These are phyloP conservation scores for Suhomyces sp. DNA, from an alignment of 805 yeast species.

Conservation along the genomic window DNA sequence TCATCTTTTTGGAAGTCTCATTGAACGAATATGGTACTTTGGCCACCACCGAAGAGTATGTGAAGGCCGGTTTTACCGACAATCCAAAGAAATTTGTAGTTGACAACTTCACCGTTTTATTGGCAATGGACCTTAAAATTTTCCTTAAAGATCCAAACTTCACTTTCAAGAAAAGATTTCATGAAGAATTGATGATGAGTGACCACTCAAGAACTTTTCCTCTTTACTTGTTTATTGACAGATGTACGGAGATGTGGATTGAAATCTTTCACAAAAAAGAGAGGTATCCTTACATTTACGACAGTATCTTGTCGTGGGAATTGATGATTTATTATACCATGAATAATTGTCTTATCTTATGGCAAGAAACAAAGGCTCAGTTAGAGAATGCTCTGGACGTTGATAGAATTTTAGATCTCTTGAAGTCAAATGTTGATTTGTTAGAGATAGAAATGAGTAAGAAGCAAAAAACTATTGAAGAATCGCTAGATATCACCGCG, in stretches of 20 bases:
- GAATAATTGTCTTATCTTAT: slow-evolving; percentile 56
- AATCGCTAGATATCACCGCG: slow-evolving; percentile 44
- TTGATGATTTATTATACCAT: slow-evolving; percentile 55
- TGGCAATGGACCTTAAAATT: slow-evolving; percentile 52
- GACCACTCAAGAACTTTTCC: slow-evolving; percentile 52
- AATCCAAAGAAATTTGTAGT: slow-evolving; percentile 44
- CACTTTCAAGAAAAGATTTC: slow-evolving; percentile 59
- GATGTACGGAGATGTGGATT: slow-evolving; percentile 38
- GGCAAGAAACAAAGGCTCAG: slow-evolving; percentile 63
- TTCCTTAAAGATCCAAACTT: slow-evolving; percentile 58
- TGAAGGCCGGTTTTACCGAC: slow-evolving; percentile 47
- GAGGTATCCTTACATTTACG: slow-evolving; percentile 38
- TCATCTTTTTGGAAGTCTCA: slow-evolving; percentile 38
- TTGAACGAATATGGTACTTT: slow-evolving; percentile 43
- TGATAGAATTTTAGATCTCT: slow-evolving; percentile 47
- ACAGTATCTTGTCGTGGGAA: slow-evolving; percentile 50
- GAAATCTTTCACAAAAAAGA: slow-evolving; percentile 28
- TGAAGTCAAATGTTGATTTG: slow-evolving; percentile 31
- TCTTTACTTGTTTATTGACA: slow-evolving; percentile 38
- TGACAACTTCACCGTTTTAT: slow-evolving; percentile 47
- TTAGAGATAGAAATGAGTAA: slow-evolving; percentile 28
- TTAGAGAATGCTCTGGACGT: slow-evolving; percentile 47
- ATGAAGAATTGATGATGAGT: slow-evolving; percentile 65
- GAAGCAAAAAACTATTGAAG: slow-evolving; percentile 37
- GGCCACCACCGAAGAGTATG: slow-evolving; percentile 44